These are phyloP conservation scores for Talaromyces sp. DNA, from an alignment of 2,329 filamentous ascomycete genomes.

Conservation along the genomic window DNA sequence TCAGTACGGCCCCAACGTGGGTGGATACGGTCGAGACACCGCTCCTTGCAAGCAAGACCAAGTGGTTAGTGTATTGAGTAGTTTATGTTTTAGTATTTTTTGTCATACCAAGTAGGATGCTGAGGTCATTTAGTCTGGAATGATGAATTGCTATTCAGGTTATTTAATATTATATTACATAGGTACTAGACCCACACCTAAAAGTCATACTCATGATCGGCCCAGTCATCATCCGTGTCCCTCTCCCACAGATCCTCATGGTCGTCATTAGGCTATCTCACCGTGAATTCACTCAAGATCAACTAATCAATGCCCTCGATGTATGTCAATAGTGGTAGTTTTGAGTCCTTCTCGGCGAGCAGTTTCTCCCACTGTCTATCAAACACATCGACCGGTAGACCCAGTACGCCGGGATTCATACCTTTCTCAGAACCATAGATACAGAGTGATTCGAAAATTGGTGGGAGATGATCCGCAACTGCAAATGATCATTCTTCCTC, in stretches of 20 bases:
- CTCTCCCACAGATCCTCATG: background rate
- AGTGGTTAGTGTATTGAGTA: constrained; percentile 7
- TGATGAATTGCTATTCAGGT: too few relatives aligned
- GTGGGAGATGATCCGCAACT: background rate
- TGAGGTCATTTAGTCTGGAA: too few relatives aligned
- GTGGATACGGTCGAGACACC: constrained; percentile 2
- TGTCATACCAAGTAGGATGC: too few relatives aligned
- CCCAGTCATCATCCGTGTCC: background rate
- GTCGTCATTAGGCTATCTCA: background rate
- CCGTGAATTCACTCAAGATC: background rate
- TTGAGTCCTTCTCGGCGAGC: background rate
- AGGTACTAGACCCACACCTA: background rate
- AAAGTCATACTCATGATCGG: background rate
- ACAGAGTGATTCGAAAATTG: background rate
- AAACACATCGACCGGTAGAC: background rate
- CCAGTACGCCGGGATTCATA: background rate
- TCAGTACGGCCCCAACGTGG: background rate
- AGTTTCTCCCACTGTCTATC: background rate
- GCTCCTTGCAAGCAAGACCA: constrained; percentile 6
- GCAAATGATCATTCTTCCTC: background rate
- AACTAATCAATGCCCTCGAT: background rate
- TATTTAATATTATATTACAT: too few relatives aligned
- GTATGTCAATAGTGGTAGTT: background rate
- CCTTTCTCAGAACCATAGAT: background rate
- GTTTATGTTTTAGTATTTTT: background rate